phyloP scores from a whole-genome alignment of 2,329 filamentous ascomycete genomes.

The Ascochyta pisi region DNA sequence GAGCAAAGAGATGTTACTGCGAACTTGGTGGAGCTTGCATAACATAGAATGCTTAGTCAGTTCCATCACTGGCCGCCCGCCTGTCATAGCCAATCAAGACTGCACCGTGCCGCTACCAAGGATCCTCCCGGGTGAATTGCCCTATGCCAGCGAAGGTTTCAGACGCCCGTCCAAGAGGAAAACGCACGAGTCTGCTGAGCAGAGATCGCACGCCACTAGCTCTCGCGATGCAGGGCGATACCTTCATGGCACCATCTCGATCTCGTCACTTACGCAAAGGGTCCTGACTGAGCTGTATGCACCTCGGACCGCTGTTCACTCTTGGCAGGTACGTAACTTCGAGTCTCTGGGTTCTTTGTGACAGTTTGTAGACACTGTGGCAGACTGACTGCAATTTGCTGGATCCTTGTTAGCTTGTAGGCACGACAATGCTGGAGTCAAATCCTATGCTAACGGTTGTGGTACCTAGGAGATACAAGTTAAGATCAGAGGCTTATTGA shows the following conservation, averaged over 20 bases:
- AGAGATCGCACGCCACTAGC: background rate
- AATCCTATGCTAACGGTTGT: conserved; percentile 7
- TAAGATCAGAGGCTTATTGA: conserved; percentile 37
- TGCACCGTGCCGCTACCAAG: conserved; percentile 43
- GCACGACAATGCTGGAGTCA: too few relatives aligned
- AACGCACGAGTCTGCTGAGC: background rate
- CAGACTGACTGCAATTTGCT: too few relatives aligned
- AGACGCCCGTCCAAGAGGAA: background rate
- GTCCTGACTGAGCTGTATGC: conserved; percentile 46
- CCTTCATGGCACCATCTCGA: conserved; percentile 23
- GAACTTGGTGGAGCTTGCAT: conserved; percentile 51
- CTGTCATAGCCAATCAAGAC: conserved; percentile 41
- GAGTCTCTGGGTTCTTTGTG: background rate
- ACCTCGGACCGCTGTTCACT: conserved; percentile 37
- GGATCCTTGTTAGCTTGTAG: too few relatives aligned
- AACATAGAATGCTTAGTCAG: conserved; percentile 47
- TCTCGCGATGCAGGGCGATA: conserved; percentile 7
- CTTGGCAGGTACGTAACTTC: conserved; percentile 41
- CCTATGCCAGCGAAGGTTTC: background rate
- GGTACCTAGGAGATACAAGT: conserved; percentile 34
- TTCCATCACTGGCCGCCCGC: conserved; percentile 50
- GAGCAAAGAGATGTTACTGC: conserved; percentile 44
- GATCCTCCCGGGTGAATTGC: background rate
- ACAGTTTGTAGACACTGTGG: background rate
- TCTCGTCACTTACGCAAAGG: conserved; percentile 44